These are phyloP conservation scores for Cladophialophora bantiana DNA, from an alignment of 2,329 filamentous ascomycete genomes.

Conservation along the genomic window DNA sequence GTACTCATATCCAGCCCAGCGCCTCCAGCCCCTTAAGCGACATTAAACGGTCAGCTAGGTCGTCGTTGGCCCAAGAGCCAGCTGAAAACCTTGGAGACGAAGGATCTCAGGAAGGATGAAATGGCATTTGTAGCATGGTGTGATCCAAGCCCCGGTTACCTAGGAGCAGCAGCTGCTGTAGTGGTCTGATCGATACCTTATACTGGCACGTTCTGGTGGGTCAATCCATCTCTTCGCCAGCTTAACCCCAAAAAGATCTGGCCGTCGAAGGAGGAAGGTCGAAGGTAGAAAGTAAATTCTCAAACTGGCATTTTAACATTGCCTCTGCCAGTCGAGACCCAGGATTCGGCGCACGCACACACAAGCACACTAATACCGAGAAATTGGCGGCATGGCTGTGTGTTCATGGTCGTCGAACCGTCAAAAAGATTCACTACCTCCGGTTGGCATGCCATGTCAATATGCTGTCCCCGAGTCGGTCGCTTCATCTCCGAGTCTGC, in stretches of 20 bases:
- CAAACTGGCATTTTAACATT: constrained; percentile 1
- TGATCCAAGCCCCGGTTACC: constrained; percentile 1
- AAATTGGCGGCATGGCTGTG: neutral
- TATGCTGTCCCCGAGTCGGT: constrained; percentile 21
- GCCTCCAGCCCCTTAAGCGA: constrained; percentile 26
- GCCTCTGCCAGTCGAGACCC: constrained; percentile 15
- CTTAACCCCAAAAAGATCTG: neutral
- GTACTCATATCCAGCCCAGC: constrained; percentile 5
- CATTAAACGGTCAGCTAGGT: constrained; percentile 21
- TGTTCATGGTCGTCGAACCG: constrained; percentile 2
- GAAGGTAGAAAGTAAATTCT: neutral
- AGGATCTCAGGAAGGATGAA: neutral
- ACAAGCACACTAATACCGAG: neutral
- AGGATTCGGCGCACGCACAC: neutral
- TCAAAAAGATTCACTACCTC: constrained; percentile 13
- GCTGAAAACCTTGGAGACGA: constrained; percentile 10
- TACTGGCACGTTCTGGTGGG: neutral
- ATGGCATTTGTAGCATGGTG: constrained; percentile 18
- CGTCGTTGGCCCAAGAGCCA: constrained; percentile 10
- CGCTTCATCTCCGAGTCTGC: constrained; percentile 34
- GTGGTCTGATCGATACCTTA: neutral
- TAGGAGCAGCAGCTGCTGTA: neutral
- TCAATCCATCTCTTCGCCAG: neutral
- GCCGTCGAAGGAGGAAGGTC: neutral
- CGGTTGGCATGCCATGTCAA: constrained; percentile 11